Base-by-base conservation (phyloP, 2,329 filamentous ascomycete genomes). In the Aspergillus sp. region DNA sequence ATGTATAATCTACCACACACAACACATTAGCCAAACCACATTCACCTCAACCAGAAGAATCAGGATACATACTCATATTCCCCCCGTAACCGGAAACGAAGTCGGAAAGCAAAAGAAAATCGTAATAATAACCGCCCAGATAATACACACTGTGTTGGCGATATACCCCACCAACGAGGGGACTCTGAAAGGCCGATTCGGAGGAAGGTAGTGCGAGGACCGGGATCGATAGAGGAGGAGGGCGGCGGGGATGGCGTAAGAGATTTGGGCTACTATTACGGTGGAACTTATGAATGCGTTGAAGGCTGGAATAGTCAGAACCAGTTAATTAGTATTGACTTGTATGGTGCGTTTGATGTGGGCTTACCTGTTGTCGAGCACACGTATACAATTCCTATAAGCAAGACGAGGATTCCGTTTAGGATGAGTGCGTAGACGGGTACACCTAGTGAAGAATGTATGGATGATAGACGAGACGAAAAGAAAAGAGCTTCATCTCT, bases 401-500 rank as follows among this genome's bases (percentile, higher is more conserved):
- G 37, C 7, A 56, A 38, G 11, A 57, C 51, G 5, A 39, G 29
- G 7, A 48, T 5, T 2, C 52, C 51, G 13, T 56, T 42, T 2
- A 54, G 35, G 3, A 56, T 7, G 10, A 56, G 40, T 1, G 54
- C 40, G 30, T 49, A 44, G n/a, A 54, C 37, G 7, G 52, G 54
- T 0, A 54, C 44, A 5, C 48, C 47, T 4, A 54, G 43, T 0
- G 44, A 32, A 2, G 46, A 38, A 10, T 48, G 49, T 3, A 57
- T 42, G 27, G 30, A 27, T 0, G 46, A 34, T 3, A 57, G 32
- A 5, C 43, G 40, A 10, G 40, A 50, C 19, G 60, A 64, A 39
- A 56, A 57, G 38, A 60, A 59, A n/a, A 62, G 47, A 32, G 57
- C 60, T 13, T 60, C 47, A 42, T 64, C 60, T 27, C 60, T 58